Percentiles rank a stretch among this genome's conserved stretches.
These are phyloP conservation scores for Asterionellopsis glacialis DNA, from an alignment of 108 stramenopile species.

Conservation along the genomic window DNA sequence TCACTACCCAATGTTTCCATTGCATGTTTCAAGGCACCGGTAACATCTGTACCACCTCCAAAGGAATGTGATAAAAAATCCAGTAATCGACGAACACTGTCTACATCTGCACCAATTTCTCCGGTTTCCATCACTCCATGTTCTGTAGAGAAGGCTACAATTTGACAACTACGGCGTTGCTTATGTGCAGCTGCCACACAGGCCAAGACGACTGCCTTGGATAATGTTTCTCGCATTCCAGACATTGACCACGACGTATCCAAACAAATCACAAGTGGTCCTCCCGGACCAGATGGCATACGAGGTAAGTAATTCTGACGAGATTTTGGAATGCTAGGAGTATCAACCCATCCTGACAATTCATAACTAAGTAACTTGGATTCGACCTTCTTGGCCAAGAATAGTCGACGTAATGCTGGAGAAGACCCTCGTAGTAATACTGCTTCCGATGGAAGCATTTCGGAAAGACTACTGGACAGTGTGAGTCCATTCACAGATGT, in stretches of 20 bases:
- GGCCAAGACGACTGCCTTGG: constrained; percentile 72
- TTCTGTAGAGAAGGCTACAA: constrained; percentile 62
- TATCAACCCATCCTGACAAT: constrained; percentile 50
- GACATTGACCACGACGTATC: constrained; percentile 84
- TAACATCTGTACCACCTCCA: constrained; percentile 79
- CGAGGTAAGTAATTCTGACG: constrained; percentile 20
- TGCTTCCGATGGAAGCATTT: constrained; percentile 77
- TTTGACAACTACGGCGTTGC: constrained; percentile 56
- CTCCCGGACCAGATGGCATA: constrained; percentile 56
- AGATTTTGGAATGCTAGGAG: constrained; percentile 44
- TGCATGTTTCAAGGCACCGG: constrained; percentile 56
- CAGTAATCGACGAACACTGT: constrained; percentile 43
- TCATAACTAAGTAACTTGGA: constrained; percentile 65
- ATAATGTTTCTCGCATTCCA: constrained; percentile 52
- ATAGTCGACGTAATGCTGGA: constrained; percentile 45
- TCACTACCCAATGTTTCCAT: constrained; percentile 15
- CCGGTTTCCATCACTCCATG: constrained; percentile 50
- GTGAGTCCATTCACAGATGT: constrained; percentile 56
- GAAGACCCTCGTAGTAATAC: constrained; percentile 31
- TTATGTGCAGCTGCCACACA: constrained; percentile 53
- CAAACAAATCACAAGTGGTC: constrained; percentile 67
- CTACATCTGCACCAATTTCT: constrained; percentile 32
- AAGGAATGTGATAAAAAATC: constrained; percentile 65
- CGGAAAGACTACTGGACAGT: constrained; percentile 46
- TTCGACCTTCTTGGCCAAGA: constrained; percentile 66